Evolutionary conservation across 768 basidiomycete genomes (phyloP), one percentile per base, ranked within the genome.

Genomic region (Lyophyllum atratum): DNA sequence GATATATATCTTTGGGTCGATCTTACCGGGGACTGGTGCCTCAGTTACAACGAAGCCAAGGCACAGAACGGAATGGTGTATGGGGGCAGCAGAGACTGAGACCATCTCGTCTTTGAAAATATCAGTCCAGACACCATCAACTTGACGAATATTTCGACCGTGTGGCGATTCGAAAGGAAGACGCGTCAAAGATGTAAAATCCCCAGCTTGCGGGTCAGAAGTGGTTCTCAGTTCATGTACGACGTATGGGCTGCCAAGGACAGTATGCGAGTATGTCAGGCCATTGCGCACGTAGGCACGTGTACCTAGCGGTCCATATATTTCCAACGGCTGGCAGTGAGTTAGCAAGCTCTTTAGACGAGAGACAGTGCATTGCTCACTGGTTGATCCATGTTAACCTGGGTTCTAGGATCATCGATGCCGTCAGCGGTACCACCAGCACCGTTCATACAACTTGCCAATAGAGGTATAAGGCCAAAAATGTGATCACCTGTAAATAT

Each of bases 261-360:
- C 73, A 8, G 89, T 87, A 64, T 92, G 78, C 1, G 92, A 90
- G 65, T 86, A 86, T 22, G 71, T 68, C 49, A 95, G 78, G 28
- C 84, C 82, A 46, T 74, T 80, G 43, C 93, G 87, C 58, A 95
- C 75, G 66, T 92, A 93, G 24, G 88, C 85, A 22, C 93, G 86
- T 1, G 90, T 91, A 19, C 93, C 93, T 7, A 85, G 71, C 11
- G 92, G 93, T 6, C 93, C 93, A 62, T 93, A 95, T 50, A 95
- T 91, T 68, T 95, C 90, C 2, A 94, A 60, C 17, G 81, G 80
- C 90, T 91, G 60, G 15, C 31, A 33, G 17, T 45, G n/a, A 26
- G 43, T 58, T 37, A 58, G 45, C 11, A 49, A 44, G 28, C 44
- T n/a, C 19, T 49, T 10, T 28, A 49, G 10, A 26, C 43, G 21